A percentile compares a stretch with the other conserved stretches of the same genome.
Conservation (phyloP, 1,139 yeast genomes). For the Blastobotrys apis region DNA sequence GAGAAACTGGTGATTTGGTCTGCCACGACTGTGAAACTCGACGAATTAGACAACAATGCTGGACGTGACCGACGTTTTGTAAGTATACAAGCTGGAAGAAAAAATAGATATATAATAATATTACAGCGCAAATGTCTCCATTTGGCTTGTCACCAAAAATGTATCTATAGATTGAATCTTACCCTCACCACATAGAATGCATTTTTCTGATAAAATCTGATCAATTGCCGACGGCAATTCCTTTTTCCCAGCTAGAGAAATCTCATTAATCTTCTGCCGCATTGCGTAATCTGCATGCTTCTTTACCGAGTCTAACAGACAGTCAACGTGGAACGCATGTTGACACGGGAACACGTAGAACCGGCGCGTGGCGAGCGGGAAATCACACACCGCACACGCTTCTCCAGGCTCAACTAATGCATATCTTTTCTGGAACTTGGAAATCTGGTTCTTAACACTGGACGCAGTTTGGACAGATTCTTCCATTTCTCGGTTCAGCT, state of each 20-base stretch:
- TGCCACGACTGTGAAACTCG: conserved; percentile 33
- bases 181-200: conserved; percentile 76
- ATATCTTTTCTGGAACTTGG: conserved; percentile 46
- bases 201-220: conserved; percentile 56
- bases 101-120: not conserved
- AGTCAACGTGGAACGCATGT: conserved; percentile 87
- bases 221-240: conserved; percentile 49
- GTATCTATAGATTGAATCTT: conserved; percentile 69
- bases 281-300: conserved; percentile 64
- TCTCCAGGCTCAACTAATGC: conserved; percentile 76
- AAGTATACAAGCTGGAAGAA: not conserved
- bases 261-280: conserved; percentile 55
- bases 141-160: conserved; percentile 34
- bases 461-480: conserved; percentile 63
- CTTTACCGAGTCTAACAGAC: conserved; percentile 59
- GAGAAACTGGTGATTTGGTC: conserved; percentile 34
- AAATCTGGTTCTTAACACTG: conserved; percentile 57
- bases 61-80: conserved; percentile 19
- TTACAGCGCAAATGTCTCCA: conserved; percentile 7
- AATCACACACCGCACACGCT: conserved; percentile 68
- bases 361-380: conserved; percentile 64
- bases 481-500: conserved; percentile 70
- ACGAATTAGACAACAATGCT: conserved; percentile 26
- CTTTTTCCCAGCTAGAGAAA: conserved; percentile 41
- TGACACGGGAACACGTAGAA: conserved; percentile 85